Conservation (phyloP, 1,284 basidiomycete genomes). For the Wolfiporia cocos region DNA sequence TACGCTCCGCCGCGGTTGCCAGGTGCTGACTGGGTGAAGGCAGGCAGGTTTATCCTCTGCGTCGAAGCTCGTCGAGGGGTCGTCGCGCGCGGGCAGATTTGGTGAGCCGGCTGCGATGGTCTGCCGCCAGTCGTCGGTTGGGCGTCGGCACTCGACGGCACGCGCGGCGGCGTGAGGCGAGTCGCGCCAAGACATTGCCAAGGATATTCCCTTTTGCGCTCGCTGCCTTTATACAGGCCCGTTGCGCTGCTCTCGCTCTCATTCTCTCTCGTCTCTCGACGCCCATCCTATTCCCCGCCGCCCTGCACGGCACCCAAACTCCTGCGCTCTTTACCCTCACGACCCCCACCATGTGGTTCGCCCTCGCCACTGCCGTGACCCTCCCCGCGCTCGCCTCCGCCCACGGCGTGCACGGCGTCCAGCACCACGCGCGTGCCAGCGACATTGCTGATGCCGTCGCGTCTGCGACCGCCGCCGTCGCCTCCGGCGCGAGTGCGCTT, state of each 20-base stretch:
- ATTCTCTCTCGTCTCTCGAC: conserved; percentile 5
- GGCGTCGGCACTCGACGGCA: background rate
- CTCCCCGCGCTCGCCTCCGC: conserved; percentile 26
- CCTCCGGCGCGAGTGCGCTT: background rate
- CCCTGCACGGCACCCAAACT: background rate
- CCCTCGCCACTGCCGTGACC: conserved; percentile 25
- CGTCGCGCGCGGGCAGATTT: no score
- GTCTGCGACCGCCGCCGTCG: background rate
- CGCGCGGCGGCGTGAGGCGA: background rate
- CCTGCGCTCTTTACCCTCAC: conserved; percentile 15
- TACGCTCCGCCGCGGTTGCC: no score
- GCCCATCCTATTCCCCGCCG: conserved; percentile 1
- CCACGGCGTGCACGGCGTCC: conserved; percentile 17
- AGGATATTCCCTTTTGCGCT: conserved; percentile 1
- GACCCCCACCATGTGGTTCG: conserved; percentile 30
- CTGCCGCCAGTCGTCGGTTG: background rate
- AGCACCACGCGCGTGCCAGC: conserved; percentile 20
- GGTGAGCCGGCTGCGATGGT: no score
- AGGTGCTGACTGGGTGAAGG: no score
- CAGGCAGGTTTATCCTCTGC: no score
- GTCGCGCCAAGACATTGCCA: conserved; percentile 3
- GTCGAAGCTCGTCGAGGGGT: no score
- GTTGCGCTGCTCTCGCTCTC: background rate
- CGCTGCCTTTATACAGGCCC: no score
- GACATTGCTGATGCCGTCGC: background rate